Conservation (phyloP, 768 basidiomycete genomes). For the Mycena haematopus region DNA sequence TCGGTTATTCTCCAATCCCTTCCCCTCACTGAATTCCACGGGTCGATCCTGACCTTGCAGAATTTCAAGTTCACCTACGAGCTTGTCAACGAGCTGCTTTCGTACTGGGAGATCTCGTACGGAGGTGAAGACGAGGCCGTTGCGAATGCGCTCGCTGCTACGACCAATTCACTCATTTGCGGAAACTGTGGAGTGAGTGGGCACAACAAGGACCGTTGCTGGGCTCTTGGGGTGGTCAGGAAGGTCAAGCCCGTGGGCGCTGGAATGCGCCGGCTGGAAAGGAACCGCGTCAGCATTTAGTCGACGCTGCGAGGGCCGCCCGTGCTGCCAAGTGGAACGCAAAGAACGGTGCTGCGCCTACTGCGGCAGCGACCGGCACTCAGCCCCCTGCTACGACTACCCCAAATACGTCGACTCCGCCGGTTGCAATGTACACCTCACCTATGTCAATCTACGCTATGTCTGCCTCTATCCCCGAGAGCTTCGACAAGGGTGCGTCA, state of each 20-base stretch:
- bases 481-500: no score
- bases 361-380: no score
- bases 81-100: background rate
- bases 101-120: constrained; percentile 7
- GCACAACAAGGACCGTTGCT: background rate
- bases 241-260: background rate
- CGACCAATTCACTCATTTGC: background rate
- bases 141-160: no score
- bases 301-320: no score
- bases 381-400: no score
- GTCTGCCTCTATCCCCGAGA: no score
- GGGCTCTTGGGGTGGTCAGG: constrained; percentile 12
- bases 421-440: no score
- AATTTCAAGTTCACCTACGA: background rate
- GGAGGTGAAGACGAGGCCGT: background rate
- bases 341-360: no score
- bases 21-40: background rate
- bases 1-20: constrained; percentile 7
- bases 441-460: no score
- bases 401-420: no score
- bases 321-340: no score
- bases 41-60: constrained; percentile 5
- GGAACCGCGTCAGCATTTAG: background rate
- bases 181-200: background rate
- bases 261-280: background rate